A percentile compares a stretch with the other conserved stretches of the same genome.
phyloP scores from a whole-genome alignment of 2,329 filamentous ascomycete genomes.

The Neonectria magnoliae region DNA sequence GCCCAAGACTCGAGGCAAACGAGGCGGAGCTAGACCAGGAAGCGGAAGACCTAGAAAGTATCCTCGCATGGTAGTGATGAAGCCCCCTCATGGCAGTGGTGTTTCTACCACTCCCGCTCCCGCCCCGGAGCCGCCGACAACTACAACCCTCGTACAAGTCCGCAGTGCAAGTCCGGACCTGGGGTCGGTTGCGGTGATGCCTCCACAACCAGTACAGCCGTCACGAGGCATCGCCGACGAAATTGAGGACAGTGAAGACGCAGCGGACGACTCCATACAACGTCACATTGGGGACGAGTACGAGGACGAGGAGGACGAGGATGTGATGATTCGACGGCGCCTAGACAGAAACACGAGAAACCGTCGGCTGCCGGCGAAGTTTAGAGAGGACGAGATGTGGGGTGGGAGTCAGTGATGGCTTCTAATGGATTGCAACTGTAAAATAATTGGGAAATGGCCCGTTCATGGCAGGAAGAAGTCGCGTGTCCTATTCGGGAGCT shows the following conservation, averaged over 20 bases:
- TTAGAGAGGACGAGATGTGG: slow-evolving; percentile 46
- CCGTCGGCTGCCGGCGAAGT: slow-evolving; percentile 49
- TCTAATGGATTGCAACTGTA: slow-evolving; percentile 9
- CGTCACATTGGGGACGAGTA: slow-evolving; percentile 27
- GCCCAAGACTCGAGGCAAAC: slow-evolving; percentile 48
- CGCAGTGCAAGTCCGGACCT: neutral
- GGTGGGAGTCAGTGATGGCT: slow-evolving; percentile 25
- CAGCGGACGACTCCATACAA: slow-evolving; percentile 27
- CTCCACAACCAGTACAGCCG: neutral
- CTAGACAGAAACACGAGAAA: slow-evolving; percentile 43
- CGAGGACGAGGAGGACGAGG: slow-evolving; percentile 45
- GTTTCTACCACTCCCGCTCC: slow-evolving; percentile 12
- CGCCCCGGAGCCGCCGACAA: slow-evolving; percentile 24
- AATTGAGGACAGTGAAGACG: slow-evolving; percentile 45
- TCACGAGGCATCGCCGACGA: slow-evolving; percentile 38
- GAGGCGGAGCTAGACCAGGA: slow-evolving; percentile 51
- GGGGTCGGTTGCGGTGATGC: neutral
- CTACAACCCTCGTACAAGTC: slow-evolving; percentile 9
- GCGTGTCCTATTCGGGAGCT: neutral
- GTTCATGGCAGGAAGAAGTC: neutral
- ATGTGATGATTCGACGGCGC: slow-evolving; percentile 44
- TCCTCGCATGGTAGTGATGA: slow-evolving; percentile 39
- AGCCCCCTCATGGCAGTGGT: slow-evolving; percentile 21
- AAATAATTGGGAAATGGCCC: slow-evolving; percentile 5
- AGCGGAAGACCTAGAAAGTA: slow-evolving; percentile 54